Percentiles rank a stretch among this genome's conserved stretches.
These are phyloP conservation scores for Zygoascus bituminiphila DNA, from an alignment of 805 yeast species.

Conservation along the genomic window DNA sequence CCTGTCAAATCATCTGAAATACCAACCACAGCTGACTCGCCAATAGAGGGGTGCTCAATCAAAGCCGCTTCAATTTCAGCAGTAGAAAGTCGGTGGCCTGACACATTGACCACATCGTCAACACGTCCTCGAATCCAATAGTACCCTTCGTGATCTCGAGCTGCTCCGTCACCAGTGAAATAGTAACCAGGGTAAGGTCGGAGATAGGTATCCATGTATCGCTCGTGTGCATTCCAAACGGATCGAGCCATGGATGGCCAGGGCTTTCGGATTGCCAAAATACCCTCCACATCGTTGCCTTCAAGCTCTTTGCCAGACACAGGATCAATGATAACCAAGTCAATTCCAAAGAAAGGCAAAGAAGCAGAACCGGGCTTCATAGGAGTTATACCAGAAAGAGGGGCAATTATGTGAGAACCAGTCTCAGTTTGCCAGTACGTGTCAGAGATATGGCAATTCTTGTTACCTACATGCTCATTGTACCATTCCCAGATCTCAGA, in stretches of 20 bases:
- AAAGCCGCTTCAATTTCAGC: conserved; percentile 95
- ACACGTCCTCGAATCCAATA: conserved; percentile 98
- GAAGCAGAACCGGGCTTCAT: conserved; percentile 98
- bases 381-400: conserved; percentile 89
- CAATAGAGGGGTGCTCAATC: conserved; percentile 67
- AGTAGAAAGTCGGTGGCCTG: conserved; percentile 97
- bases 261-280: conserved; percentile 75
- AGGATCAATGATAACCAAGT: conserved; percentile 87
- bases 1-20: conserved; percentile 92
- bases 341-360: conserved; percentile 91
- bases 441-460: conserved; percentile 83
- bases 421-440: conserved; percentile 99
- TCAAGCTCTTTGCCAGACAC: conserved; percentile 75
- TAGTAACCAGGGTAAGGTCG: conserved; percentile 89
- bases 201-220: conserved; percentile 86
- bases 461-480: conserved; percentile 82
- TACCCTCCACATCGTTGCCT: conserved; percentile 94
- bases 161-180: conserved; percentile 99
- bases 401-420: conserved; percentile 91
- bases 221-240: conserved; percentile 78
- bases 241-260: conserved; percentile 99
- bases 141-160: conserved; percentile 92
- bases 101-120: conserved; percentile 95
- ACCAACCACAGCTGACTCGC: conserved; percentile 97
- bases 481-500: conserved; percentile 99